Conservation (phyloP, 495 filamentous ascomycete species). For the Lichenothelia convexa region DNA sequence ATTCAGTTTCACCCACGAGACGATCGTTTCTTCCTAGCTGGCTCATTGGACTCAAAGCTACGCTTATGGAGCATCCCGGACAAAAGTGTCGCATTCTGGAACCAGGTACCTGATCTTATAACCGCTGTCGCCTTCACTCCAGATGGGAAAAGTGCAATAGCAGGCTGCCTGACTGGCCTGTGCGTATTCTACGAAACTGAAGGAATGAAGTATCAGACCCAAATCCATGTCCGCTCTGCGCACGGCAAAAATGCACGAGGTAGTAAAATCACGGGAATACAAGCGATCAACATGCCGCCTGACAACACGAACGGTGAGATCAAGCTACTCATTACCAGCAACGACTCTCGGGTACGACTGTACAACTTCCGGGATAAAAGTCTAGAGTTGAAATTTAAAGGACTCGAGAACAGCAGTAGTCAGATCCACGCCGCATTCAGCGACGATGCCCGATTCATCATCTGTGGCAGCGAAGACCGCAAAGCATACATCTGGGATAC, state of each 20-base stretch:
- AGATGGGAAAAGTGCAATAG: conserved; percentile 78
- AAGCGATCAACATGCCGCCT: conserved; percentile 47
- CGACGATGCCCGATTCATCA: conserved; percentile 72
- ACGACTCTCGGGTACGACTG: conserved; percentile 83
- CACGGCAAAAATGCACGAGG: conserved; percentile 88
- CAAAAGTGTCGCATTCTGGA: conserved; percentile 80
- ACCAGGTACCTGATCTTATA: conserved; percentile 67
- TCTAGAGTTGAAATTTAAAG: conserved; percentile 78
- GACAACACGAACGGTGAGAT: conserved; percentile 50
- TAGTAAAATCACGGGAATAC: conserved; percentile 92
- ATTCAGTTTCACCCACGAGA: conserved; percentile 90
- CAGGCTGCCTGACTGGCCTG: conserved; percentile 67
- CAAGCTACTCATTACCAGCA: conserved; percentile 81
- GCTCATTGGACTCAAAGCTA: conserved; percentile 80
- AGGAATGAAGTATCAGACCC: conserved; percentile 61
- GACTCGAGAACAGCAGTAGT: conserved; percentile 77
- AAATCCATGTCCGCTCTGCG: conserved; percentile 78
- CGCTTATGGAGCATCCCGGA: conserved; percentile 96
- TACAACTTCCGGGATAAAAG: conserved; percentile 74
- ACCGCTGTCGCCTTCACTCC: conserved; percentile 89
- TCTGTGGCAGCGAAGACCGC: conserved; percentile 85
- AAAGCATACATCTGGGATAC: conserved; percentile 80
- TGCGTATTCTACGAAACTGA: conserved; percentile 94
- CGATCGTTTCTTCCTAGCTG: conserved; percentile 92
- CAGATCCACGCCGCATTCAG: conserved; percentile 84